Percentiles rank a stretch among this genome's conserved stretches.
These are phyloP conservation scores for Aegilops bicornis DNA, from an alignment of 176 grass and related monocot species.

Conservation along the genomic window DNA sequence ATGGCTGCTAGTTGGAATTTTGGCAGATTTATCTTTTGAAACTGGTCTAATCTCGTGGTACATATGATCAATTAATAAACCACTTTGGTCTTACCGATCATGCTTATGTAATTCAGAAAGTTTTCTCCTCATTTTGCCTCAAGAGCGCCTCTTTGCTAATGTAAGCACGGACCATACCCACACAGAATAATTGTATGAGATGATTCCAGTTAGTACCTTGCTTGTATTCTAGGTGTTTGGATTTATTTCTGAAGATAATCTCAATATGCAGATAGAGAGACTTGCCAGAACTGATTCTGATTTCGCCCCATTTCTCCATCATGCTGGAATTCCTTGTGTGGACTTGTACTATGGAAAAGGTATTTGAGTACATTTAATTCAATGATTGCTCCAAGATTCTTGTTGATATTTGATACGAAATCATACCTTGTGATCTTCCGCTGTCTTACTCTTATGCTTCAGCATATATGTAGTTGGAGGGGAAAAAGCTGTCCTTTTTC, in stretches of 20 bases:
- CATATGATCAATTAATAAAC: neutral
- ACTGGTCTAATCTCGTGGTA: neutral
- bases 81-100: neutral
- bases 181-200: neutral
- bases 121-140: neutral
- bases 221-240: slow-evolving; percentile 21
- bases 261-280: slow-evolving; percentile 78
- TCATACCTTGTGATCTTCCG: neutral
- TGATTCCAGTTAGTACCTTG: neutral
- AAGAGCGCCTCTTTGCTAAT: neutral
- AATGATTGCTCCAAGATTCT: neutral
- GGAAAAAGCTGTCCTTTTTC: neutral
- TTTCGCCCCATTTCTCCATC: slow-evolving; percentile 85
- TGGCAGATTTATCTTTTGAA: neutral
- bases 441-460: neutral
- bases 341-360: slow-evolving; percentile 97
- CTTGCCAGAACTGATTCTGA: slow-evolving; percentile 97
- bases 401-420: slow-evolving; percentile 19
- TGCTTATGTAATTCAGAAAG: neutral
- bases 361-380: slow-evolving; percentile 25
- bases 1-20: neutral
- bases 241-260: slow-evolving; percentile 26
- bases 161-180: neutral
- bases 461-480: neutral
- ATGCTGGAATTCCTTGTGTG: slow-evolving; percentile 82